A percentile compares a stretch with the other conserved stretches of the same genome.
Conservation (phyloP, 2,329 filamentous ascomycete species). For the Ambrosiella cleistominuta region DNA sequence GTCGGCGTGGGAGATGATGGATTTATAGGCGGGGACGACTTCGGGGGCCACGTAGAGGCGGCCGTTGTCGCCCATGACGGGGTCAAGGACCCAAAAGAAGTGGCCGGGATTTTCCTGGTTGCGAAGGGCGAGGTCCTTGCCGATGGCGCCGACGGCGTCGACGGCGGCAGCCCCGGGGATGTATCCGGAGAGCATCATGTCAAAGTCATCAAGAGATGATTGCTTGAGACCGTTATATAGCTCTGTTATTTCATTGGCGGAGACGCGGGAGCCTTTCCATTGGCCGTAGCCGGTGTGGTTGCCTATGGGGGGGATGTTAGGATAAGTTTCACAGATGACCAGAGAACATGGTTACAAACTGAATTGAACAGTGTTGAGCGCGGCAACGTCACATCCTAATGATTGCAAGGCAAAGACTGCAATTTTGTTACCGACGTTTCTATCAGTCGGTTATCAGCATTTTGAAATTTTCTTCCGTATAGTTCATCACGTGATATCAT, state of each 20-base stretch:
- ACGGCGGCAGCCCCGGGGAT: conserved; percentile 76
- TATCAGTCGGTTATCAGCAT: not conserved
- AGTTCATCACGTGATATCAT: not conserved
- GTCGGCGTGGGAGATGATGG: conserved; percentile 63
- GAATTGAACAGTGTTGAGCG: conserved; percentile 93
- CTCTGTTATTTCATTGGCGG: conserved; percentile 65
- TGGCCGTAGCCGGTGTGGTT: conserved; percentile 91
- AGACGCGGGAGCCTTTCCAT: conserved; percentile 67
- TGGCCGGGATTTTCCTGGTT: conserved; percentile 45
- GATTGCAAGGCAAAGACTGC: conserved; percentile 88
- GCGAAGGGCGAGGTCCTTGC: conserved; percentile 56
- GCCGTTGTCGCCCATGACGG: conserved; percentile 96
- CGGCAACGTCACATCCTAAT: conserved; percentile 81
- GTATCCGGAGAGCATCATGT: conserved; percentile 90
- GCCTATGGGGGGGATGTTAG: conserved; percentile 32
- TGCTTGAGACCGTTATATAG: conserved; percentile 73
- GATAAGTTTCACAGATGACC: too few species aligned
- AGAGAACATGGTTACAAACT: conserved; percentile 40
- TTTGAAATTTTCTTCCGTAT: not conserved
- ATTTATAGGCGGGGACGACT: conserved; percentile 79
- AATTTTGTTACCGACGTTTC: conserved; percentile 96
- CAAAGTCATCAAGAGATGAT: conserved; percentile 73
- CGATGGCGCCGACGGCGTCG: conserved; percentile 69
- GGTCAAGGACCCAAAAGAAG: conserved; percentile 96
- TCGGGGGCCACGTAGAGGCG: conserved; percentile 80